Evolutionary conservation across 2,329 filamentous ascomycete species (phyloP).

Genomic region (Aspergillus sp.): DNA sequence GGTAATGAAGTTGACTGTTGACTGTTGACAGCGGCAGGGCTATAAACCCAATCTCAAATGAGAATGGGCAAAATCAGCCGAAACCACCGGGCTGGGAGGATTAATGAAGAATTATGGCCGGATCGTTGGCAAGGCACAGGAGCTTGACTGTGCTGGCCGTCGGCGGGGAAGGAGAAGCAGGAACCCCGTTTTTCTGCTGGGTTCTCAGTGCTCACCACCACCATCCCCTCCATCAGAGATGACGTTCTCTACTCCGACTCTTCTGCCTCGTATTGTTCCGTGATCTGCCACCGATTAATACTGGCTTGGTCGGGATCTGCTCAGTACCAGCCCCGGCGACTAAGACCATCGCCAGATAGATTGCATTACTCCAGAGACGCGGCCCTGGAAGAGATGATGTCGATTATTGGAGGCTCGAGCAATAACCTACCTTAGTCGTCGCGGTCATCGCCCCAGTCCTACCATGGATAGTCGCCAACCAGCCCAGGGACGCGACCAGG

Average conservation of each 20-base stretch:
- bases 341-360: background rate
- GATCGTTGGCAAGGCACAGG: background rate
- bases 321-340: background rate
- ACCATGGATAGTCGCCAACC: background rate
- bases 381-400: background rate
- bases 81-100: background rate
- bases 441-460: constrained; percentile 12
- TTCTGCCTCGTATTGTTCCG: background rate
- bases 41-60: background rate
- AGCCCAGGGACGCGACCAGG: constrained; percentile 12
- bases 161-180: constrained; percentile 22
- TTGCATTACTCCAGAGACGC: background rate
- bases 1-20: background rate
- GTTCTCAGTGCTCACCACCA: constrained; percentile 8
- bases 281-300: too few relatives aligned
- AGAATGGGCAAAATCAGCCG: too few relatives aligned
- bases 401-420: background rate
- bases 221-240: background rate
- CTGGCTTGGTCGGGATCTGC: background rate
- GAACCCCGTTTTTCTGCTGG: constrained; percentile 24
- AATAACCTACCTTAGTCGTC: background rate
- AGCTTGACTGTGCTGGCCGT: background rate
- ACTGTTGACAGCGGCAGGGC: background rate
- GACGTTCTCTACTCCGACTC: background rate
- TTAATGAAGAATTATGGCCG: background rate